A percentile compares a stretch with the other conserved stretches of the same genome.
Conservation (phyloP, 73 alveolate species). For the Paramecium sonneborni region DNA sequence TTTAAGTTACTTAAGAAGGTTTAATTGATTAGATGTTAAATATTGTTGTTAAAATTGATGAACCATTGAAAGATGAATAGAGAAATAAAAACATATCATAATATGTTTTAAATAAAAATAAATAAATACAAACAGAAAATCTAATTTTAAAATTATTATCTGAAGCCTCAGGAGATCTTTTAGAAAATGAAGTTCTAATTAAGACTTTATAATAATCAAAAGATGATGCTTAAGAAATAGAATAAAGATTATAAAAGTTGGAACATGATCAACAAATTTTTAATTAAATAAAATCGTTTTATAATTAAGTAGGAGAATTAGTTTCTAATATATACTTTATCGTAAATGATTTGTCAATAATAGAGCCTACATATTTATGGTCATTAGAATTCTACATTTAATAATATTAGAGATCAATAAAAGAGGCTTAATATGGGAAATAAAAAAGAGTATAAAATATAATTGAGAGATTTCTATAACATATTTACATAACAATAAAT, state of each 20-base stretch:
- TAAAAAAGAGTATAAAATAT: constrained; percentile 74
- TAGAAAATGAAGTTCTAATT: constrained; percentile 85
- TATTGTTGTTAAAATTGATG: constrained; percentile 69
- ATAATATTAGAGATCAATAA: constrained; percentile 72
- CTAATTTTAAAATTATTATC: constrained; percentile 55
- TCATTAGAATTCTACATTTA: constrained; percentile 77
- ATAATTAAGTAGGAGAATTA: constrained; percentile 75
- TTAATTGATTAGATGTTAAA: constrained; percentile 83
- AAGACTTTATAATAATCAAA: constrained; percentile 80
- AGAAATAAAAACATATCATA: constrained; percentile 76
- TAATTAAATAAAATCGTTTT: constrained; percentile 72
- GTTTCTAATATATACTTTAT: constrained; percentile 85
- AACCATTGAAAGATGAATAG: constrained; percentile 73
- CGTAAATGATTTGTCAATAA: constrained; percentile 75
- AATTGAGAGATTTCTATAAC: constrained; percentile 69
- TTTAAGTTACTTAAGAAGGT: constrained; percentile 98
- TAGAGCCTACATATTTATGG: constrained; percentile 86
- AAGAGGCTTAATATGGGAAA: constrained; percentile 67
- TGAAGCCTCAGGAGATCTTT: constrained; percentile 71
- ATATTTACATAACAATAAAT: constrained; percentile 78
- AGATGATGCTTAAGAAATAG: constrained; percentile 73
- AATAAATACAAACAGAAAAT: constrained; percentile 65
- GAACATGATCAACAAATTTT: constrained; percentile 68
- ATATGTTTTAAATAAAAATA: constrained; percentile 59
- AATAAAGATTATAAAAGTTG: constrained; percentile 70